These are phyloP conservation scores for Venturiaceae sp. DNA, from an alignment of 2,329 filamentous ascomycete species.

Conservation along the genomic window DNA sequence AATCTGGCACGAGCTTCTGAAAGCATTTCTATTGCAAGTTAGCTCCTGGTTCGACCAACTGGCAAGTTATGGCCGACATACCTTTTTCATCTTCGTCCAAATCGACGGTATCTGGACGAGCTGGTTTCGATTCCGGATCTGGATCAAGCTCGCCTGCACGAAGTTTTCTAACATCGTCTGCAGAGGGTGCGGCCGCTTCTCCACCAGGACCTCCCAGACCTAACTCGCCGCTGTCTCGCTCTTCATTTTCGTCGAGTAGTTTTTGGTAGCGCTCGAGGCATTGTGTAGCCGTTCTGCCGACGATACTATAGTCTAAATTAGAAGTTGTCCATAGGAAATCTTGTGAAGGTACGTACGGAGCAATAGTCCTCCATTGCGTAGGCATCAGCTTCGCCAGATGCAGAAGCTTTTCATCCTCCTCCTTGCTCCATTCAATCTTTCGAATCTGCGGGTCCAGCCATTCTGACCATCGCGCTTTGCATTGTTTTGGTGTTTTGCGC, in stretches of 20 bases:
- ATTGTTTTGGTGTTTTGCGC: constrained; percentile 97
- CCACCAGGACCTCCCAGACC: constrained; percentile 83
- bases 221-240: constrained; percentile 70
- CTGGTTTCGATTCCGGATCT: constrained; percentile 94
- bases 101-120: constrained; percentile 91
- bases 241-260: constrained; percentile 89
- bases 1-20: constrained; percentile 93
- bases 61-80: background rate
- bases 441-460: constrained; percentile 97
- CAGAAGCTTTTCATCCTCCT: constrained; percentile 95
- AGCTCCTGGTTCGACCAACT: background rate
- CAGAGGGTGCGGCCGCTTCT: constrained; percentile 60
- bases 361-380: constrained; percentile 98
- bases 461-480: constrained; percentile 96
- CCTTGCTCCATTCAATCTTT: constrained; percentile 98
- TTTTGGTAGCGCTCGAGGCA: constrained; percentile 96
- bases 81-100: constrained; percentile 93
- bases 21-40: constrained; percentile 65
- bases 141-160: constrained; percentile 91
- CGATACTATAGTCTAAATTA: constrained; percentile 51
- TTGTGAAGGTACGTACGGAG: constrained; percentile 24
- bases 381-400: constrained; percentile 98
- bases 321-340: background rate
- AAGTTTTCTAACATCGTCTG: constrained; percentile 82
- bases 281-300: constrained; percentile 92